Percentiles rank a stretch among this genome's conserved stretches.
phyloP scores from a whole-genome alignment of 106 monocot genomes.

The Dioscorea dumetorum region DNA sequence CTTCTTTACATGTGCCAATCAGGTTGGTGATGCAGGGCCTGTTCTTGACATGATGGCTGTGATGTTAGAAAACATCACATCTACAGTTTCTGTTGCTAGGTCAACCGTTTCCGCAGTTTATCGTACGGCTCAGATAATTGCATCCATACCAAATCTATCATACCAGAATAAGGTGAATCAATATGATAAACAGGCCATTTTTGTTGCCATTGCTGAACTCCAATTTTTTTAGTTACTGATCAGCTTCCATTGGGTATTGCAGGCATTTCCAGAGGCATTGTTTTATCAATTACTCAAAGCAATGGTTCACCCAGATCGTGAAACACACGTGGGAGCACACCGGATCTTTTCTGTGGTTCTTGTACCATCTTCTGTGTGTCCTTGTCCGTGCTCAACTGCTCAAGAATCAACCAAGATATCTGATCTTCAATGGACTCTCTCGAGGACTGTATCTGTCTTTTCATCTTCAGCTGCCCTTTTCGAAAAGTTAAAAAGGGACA shows the following conservation, averaged over 20 bases:
- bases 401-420: slow-evolving; percentile 19
- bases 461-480: slow-evolving; percentile 96
- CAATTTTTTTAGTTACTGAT: background rate
- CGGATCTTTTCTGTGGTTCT: slow-evolving; percentile 87
- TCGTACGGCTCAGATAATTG: slow-evolving; percentile 84
- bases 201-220: background rate
- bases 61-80: slow-evolving; percentile 70
- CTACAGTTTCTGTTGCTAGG: slow-evolving; percentile 44
- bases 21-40: slow-evolving; percentile 92
- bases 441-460: slow-evolving; percentile 86
- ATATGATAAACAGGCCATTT: background rate
- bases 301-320: slow-evolving; percentile 84
- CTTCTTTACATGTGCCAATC: background rate
- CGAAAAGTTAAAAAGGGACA: slow-evolving; percentile 58
- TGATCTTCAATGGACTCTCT: slow-evolving; percentile 74
- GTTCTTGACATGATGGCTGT: slow-evolving; percentile 84
- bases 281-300: slow-evolving; percentile 77
- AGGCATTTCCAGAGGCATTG: slow-evolving; percentile 84
- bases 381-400: slow-evolving; percentile 24
- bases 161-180: slow-evolving; percentile 68
- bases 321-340: slow-evolving; percentile 75
- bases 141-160: slow-evolving; percentile 68
- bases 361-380: slow-evolving; percentile 79
- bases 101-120: slow-evolving; percentile 78
- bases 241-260: slow-evolving; percentile 10